phyloP scores from a whole-genome alignment of 345 rosid genomes.

The Hirschfeldia incana region DNA sequence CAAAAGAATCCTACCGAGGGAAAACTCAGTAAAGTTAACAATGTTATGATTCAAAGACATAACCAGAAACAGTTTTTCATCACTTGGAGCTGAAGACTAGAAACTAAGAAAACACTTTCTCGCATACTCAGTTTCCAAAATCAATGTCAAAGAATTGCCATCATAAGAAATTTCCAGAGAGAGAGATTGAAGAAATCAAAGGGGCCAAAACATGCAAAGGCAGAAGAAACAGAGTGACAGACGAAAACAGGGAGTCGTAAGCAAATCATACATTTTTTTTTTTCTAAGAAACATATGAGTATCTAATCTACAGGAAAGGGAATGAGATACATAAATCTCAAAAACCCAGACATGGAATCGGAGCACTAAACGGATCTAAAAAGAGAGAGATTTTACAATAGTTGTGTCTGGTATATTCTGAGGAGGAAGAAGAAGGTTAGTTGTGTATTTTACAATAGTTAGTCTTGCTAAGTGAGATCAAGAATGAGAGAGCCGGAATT shows the following conservation, averaged over 20 bases:
- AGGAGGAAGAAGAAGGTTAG: too few species aligned
- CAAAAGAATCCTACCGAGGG: conserved; percentile 47
- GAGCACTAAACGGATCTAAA: too few species aligned
- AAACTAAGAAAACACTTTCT: not conserved
- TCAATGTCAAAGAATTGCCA: not conserved
- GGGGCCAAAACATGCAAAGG: not conserved
- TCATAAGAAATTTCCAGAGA: not conserved
- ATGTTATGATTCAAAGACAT: not conserved
- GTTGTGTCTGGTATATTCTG: too few species aligned
- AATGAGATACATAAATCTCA: too few species aligned
- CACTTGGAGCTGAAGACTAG: not conserved
- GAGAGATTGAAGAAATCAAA: not conserved
- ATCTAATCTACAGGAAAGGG: too few species aligned
- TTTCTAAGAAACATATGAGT: too few species aligned
- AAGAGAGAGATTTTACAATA: too few species aligned
- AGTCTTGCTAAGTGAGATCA: too few species aligned
- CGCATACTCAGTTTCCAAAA: conserved; percentile 1
- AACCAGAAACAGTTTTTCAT: not conserved
- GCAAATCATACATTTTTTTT: too few species aligned
- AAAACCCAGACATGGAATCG: too few species aligned
- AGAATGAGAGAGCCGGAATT: too few species aligned
- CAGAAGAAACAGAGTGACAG: not conserved
- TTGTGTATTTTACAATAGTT: too few species aligned
- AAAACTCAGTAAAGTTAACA: not conserved
- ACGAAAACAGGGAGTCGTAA: not conserved